Conservation (phyloP, 345 rosid genomes). For the Acer yangbiense region DNA sequence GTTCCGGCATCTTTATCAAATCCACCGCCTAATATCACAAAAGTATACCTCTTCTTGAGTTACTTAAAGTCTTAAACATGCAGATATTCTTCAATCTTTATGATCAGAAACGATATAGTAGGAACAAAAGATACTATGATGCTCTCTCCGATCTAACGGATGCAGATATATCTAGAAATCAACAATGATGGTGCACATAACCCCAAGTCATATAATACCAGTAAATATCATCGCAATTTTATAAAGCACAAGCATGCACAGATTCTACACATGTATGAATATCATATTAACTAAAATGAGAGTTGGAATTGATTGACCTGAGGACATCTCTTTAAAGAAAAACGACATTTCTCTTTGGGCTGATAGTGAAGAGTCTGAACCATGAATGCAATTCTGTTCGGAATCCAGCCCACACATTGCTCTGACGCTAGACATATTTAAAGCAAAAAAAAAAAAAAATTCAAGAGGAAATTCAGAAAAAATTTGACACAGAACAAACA, state of each 20-base stretch:
- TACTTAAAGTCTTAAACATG: background rate
- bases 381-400: slow-evolving; percentile 76
- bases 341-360: slow-evolving; percentile 78
- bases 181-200: background rate
- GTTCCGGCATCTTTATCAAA: background rate
- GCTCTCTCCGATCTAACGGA: background rate
- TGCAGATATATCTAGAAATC: background rate
- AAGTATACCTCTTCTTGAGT: background rate
- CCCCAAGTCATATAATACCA: background rate
- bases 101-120: background rate
- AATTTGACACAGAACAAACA: background rate
- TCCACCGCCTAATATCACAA: background rate
- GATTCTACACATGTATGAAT: background rate
- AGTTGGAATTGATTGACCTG: slow-evolving; percentile 44
- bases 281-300: background rate
- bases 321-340: slow-evolving; percentile 55
- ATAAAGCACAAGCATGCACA: background rate
- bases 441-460: background rate
- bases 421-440: slow-evolving; percentile 54
- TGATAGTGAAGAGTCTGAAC: slow-evolving; percentile 77
- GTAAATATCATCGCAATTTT: background rate
- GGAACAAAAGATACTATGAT: background rate
- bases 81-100: background rate
- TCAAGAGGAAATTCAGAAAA: background rate
- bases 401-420: slow-evolving; percentile 74